These are phyloP conservation scores for Paxillus involutus DNA, from an alignment of 768 basidiomycete genomes.

Conservation along the genomic window DNA sequence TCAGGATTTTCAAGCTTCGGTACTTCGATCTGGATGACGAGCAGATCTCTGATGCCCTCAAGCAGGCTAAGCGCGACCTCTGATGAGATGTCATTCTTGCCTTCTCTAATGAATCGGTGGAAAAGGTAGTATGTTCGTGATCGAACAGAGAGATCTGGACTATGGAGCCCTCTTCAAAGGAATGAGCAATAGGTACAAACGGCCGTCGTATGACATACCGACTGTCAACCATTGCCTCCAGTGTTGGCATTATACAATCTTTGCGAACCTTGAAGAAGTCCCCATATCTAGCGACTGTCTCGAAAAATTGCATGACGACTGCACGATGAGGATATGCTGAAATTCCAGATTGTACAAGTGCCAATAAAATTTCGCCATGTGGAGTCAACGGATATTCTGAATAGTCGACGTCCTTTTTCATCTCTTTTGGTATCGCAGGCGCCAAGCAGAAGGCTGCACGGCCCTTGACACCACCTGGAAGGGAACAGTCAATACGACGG, in stretches of 20 bases:
- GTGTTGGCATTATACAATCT: constrained; percentile 80
- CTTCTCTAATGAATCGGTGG: constrained; percentile 86
- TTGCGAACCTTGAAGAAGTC: constrained; percentile 97
- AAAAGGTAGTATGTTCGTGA: constrained; percentile 90
- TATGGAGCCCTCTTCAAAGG: constrained; percentile 78
- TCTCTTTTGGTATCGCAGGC: constrained; percentile 65
- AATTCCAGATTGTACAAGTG: constrained; percentile 81
- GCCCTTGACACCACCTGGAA: constrained; percentile 72
- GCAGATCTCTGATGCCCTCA: constrained; percentile 71
- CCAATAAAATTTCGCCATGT: constrained; percentile 87
- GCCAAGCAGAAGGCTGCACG: constrained; percentile 85
- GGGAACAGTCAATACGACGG: constrained; percentile 4
- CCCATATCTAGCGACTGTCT: constrained; percentile 86
- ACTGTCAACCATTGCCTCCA: constrained; percentile 84
- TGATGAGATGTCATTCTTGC: constrained; percentile 70
- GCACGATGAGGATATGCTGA: constrained; percentile 79
- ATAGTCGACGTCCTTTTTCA: constrained; percentile 66
- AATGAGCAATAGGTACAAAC: not conserved
- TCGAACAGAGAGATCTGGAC: constrained; percentile 63
- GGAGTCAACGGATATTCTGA: constrained; percentile 82
- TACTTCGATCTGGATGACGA: constrained; percentile 72
- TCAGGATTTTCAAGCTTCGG: constrained; percentile 75
- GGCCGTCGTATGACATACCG: constrained; percentile 50
- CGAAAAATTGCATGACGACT: constrained; percentile 90
- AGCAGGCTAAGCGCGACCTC: constrained; percentile 73